Evolutionary conservation across 2,329 filamentous ascomycete species (phyloP), one percentile per base, ranked within the genome.

Genomic region (Pseudophaeomoniella oleicola): DNA sequence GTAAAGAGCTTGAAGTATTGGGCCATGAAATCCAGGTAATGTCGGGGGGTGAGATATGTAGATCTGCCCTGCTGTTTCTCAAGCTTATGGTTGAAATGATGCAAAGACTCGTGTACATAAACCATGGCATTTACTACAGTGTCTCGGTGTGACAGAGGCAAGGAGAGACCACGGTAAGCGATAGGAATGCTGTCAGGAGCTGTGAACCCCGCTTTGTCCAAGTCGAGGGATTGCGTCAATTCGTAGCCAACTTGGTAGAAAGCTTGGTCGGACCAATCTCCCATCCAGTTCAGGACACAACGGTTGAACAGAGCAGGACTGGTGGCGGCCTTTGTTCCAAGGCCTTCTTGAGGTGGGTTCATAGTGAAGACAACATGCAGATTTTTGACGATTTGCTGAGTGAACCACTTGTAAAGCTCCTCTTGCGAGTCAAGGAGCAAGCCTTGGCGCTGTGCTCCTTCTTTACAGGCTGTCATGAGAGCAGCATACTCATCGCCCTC

Each of bases 401-500:
- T 98, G 64, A 99, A 99, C 90, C 90, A 99, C 64, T 96, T 96
- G 71, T 98, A 98, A n/a, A 98, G 69, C 59, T 99, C 90, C 63
- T 99, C 92, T 48, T 94, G 87, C 1, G 90, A 96, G 61, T 99
- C 90, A 1, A 98, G 73, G 40, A 96, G 76, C 40, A 96, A 70
- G 34, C 90, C 90, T 64, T 98, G 90, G 43, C 87, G 80, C 57
- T 98, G 90, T 14, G 90, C 88, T 41, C 90, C 92, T 63, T 99
- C 90, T 58, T 94, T 96, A 67, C 92, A 98, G 38, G 87, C 86
- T 16, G 92, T 98, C 90, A 99, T 96, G 44, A 99, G 67, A n/a
- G 90, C 83, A 12, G 90, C 86, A 49, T 93, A 88, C 47, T 98
- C 90, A 49, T 99, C 90, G n/a, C 90, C 90, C 60, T 99, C 92